A percentile compares a stretch with the other conserved stretches of the same genome.
Evolutionary conservation across 225 moss, liverwort and hornwort species (phyloP).

Genomic region (Polytrichum formosum): DNA sequence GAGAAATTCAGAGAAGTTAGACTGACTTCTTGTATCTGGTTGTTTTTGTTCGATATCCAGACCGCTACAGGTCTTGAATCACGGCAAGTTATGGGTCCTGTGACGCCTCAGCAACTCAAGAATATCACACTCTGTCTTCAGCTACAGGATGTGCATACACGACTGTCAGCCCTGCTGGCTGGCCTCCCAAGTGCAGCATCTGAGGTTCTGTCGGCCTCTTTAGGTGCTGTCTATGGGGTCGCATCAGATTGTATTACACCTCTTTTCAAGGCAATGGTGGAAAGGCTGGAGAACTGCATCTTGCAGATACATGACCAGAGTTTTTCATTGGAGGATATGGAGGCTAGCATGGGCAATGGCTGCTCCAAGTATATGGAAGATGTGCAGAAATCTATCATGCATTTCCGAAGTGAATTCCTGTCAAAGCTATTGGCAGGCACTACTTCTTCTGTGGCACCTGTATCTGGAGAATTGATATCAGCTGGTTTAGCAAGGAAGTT

Average conservation of each 20-base stretch:
- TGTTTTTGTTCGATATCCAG: conserved; percentile 12
- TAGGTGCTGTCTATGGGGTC: conserved; percentile 80
- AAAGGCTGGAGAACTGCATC: conserved; percentile 85
- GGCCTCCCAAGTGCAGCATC: conserved; percentile 64
- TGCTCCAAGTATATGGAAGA: conserved; percentile 94
- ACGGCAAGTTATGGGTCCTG: conserved; percentile 80
- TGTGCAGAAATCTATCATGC: conserved; percentile 72
- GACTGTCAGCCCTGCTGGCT: conserved; percentile 68
- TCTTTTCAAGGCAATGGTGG: conserved; percentile 91
- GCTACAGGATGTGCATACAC: conserved; percentile 86
- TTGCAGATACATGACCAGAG: conserved; percentile 91
- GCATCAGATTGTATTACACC: conserved; percentile 83
- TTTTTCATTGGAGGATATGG: conserved; percentile 67
- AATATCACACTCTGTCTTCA: conserved; percentile 86
- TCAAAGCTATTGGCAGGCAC: conserved; percentile 84
- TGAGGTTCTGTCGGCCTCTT: conserved; percentile 70
- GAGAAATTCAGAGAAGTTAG: not conserved
- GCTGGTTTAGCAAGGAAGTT: conserved; percentile 86
- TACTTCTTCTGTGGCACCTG: conserved; percentile 49
- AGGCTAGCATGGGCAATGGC: conserved; percentile 68
- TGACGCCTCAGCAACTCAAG: conserved; percentile 73
- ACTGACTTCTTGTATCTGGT: not conserved
- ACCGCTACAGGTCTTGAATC: conserved; percentile 80
- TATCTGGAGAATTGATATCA: conserved; percentile 80
- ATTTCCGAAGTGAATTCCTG: conserved; percentile 83